Conservation (phyloP, 179 eudicot species). For the Beta corolliflora region DNA sequence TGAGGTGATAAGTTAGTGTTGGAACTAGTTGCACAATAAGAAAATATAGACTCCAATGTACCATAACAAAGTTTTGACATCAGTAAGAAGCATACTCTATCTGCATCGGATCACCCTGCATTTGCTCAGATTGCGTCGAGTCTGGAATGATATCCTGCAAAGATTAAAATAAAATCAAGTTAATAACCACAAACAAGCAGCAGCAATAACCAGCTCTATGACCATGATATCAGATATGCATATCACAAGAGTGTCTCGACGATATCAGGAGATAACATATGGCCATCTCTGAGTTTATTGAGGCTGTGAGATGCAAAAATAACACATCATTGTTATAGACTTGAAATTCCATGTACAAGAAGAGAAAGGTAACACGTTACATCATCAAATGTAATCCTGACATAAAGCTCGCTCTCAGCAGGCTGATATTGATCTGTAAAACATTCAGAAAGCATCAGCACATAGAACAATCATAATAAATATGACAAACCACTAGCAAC, state of each 20-base stretch:
- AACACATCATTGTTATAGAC: not conserved
- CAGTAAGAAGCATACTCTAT: slow-evolving; percentile 45
- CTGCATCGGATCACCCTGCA: slow-evolving; percentile 39
- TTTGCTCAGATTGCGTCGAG: slow-evolving; percentile 22
- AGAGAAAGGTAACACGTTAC: slow-evolving; percentile 35
- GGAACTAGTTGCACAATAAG: not conserved
- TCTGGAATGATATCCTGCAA: slow-evolving; percentile 43
- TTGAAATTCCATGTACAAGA: not conserved
- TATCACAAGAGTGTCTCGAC: not conserved
- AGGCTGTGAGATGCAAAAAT: not conserved
- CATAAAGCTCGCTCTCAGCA: slow-evolving; percentile 50
- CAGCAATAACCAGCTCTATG: not conserved
- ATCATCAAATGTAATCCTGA: slow-evolving; percentile 64
- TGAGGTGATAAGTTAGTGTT: not conserved
- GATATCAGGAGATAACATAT: not conserved
- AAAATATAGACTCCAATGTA: not conserved
- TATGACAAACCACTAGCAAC: not conserved
- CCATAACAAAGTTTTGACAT: not conserved
- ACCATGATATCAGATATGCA: not conserved
- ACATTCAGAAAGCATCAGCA: not conserved
- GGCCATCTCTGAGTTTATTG: not conserved
- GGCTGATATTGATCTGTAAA: not conserved
- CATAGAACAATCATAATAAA: not conserved
- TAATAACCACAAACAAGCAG: not conserved
- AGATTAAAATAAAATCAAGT: not conserved